Base-by-base conservation (phyloP, 805 yeast species). In the Kuraishia piskuri region DNA sequence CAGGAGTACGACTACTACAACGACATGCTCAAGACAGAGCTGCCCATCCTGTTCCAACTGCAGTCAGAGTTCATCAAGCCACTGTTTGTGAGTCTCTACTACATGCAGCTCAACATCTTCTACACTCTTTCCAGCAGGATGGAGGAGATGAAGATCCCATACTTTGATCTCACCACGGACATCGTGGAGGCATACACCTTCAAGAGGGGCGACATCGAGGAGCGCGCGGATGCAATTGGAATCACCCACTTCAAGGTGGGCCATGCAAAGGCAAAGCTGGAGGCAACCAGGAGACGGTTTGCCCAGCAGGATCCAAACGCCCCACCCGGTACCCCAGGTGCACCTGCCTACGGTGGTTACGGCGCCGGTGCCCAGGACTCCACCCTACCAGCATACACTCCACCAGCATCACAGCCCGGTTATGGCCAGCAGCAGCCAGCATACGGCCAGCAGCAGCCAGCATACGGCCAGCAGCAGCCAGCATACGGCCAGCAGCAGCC, bases 91-190 rank as follows among this genome's bases (percentile, higher is more conserved):
- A 86, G 95, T 53, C 85, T 94, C 69, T 94, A 94, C 72, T 94
- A 83, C 77, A 94, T 94, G 98, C 99, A 94, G 74, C 80, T 94
- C 75, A 94, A 94, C 74, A 90, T 94, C 54, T 94, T 91, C 70
- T 94, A 94, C 77, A 90, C 97, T 1, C 75, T 94, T 57, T 91
- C 88, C 74, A 86, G 79, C 65, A 81, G 88, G 62, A 88, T 92
- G 89, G 96, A 92, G 71, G 96, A 89, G 66, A 84, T 92, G 88
- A 90, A 94, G 73, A 94, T 94, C 59, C 97, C 97, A 17, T 94
- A 94, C 72, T 94, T 94, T 70, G 96, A 94, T 67, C 75, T 94
- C 65, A 75, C 81, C 51, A 77, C 88, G 48, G 98, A 90, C 66
- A 88, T 94, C 57, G 76, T 87, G 53, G 92, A 88, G 66, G 86